Percentiles rank a stretch among this genome's conserved stretches.
Conservation (phyloP, 139 green algal species). For the Tetraselmis striata region DNA sequence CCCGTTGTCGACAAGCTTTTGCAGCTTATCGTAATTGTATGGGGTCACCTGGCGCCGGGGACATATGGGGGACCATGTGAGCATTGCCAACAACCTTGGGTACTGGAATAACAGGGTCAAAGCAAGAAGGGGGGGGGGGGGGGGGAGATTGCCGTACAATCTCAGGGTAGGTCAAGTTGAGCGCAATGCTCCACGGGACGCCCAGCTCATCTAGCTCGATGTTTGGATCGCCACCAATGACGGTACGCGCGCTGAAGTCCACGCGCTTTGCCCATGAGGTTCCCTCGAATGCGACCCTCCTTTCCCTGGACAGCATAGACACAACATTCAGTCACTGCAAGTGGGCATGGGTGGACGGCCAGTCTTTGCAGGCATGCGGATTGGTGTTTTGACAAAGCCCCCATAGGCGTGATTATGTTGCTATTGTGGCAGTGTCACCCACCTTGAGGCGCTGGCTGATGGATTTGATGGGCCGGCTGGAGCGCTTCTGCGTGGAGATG, state of each 20-base stretch:
- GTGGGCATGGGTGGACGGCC: too few species aligned
- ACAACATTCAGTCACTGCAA: too few species aligned
- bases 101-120: neutral
- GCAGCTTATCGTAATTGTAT: slow-evolving; percentile 43
- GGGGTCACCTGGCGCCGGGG: neutral
- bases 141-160: slow-evolving; percentile 28
- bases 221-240: slow-evolving; percentile 95
- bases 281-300: slow-evolving; percentile 90
- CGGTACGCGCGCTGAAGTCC: slow-evolving; percentile 96
- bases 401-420: neutral
- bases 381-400: too few species aligned
- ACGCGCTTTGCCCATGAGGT: slow-evolving; percentile 99
- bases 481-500: slow-evolving; percentile 36
- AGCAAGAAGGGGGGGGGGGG: neutral
- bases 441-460: slow-evolving; percentile 87
- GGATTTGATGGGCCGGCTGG: slow-evolving; percentile 85
- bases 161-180: slow-evolving; percentile 98
- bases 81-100: too few species aligned
- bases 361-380: too few species aligned
- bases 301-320: slow-evolving; percentile 47
- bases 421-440: neutral
- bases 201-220: slow-evolving; percentile 97
- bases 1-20: slow-evolving; percentile 89
- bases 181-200: slow-evolving; percentile 92
- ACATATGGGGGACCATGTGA: neutral